Conservation (phyloP, 2,329 filamentous ascomycete species). For the Colletotrichum tofieldiae region DNA sequence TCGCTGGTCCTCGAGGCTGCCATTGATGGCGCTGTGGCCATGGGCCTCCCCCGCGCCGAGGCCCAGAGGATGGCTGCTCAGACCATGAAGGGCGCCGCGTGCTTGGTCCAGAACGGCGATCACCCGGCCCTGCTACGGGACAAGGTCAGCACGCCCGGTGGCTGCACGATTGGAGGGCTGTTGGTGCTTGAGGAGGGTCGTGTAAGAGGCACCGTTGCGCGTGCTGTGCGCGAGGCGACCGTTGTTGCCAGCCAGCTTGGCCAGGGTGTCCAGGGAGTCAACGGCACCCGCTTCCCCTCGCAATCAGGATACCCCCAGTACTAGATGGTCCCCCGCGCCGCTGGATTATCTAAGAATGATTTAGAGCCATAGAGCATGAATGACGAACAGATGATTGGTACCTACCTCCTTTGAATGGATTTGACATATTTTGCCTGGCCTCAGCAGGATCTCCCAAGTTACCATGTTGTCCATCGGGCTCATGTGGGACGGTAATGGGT, state of each 20-base stretch:
- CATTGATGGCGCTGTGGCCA: constrained; percentile 83
- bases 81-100: constrained; percentile 82
- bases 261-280: constrained; percentile 62
- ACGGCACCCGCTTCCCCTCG: constrained; percentile 58
- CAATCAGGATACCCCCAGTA: constrained; percentile 27
- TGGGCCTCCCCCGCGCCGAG: constrained; percentile 81
- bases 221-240: constrained; percentile 80
- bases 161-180: constrained; percentile 83
- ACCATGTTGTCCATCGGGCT: not conserved
- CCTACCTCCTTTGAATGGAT: not conserved
- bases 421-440: not conserved
- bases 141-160: constrained; percentile 83
- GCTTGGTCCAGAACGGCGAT: constrained; percentile 78
- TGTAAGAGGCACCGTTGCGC: constrained; percentile 77
- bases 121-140: constrained; percentile 83
- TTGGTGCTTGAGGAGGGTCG: constrained; percentile 81
- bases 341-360: not conserved
- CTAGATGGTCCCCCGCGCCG: not conserved
- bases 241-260: constrained; percentile 78
- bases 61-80: constrained; percentile 85
- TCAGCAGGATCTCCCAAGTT: not conserved
- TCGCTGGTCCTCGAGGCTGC: constrained; percentile 82
- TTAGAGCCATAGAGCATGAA: not conserved
- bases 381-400: not conserved
- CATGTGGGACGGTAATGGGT: not conserved